Evolutionary conservation across 2,329 filamentous ascomycete species (phyloP).

Genomic region (Trichoderma asperellum): DNA sequence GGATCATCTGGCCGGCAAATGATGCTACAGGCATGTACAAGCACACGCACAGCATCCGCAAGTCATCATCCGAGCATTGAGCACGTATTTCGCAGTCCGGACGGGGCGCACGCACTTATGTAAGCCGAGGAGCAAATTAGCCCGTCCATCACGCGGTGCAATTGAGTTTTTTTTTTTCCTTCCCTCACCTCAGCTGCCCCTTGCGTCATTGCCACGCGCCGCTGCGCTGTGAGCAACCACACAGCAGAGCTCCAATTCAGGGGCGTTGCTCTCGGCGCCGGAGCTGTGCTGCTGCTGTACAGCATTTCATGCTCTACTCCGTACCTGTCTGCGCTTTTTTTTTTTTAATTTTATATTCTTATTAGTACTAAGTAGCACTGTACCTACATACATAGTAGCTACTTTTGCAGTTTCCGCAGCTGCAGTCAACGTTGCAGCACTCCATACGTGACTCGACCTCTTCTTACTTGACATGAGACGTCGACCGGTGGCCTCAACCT

Average conservation of each 20-base stretch:
- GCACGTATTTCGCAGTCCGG: not conserved
- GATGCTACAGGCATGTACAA: not conserved
- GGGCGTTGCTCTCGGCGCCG: not conserved
- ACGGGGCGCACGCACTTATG: not conserved
- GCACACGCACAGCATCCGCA: not conserved
- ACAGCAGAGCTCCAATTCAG: not conserved
- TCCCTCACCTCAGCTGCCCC: not conserved
- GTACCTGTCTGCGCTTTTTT: not conserved
- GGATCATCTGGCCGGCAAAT: not conserved
- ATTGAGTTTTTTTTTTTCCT: conserved; percentile 8
- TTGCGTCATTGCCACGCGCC: conserved; percentile 19
- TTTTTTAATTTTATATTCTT: not conserved
- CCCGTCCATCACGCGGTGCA: conserved; percentile 11
- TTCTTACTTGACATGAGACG: not conserved
- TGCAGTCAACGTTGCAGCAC: not conserved
- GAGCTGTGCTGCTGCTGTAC: not conserved
- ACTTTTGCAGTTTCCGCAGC: not conserved
- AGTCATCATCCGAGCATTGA: not conserved
- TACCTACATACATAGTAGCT: not conserved
- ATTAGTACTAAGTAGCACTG: not conserved
- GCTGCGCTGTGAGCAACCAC: conserved; percentile 14
- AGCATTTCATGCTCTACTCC: not conserved
- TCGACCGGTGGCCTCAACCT: not conserved
- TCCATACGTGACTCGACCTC: no score
- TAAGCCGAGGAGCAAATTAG: not conserved